Conservation (phyloP, 2,329 filamentous ascomycete genomes). For the Fusarium mexicanum region DNA sequence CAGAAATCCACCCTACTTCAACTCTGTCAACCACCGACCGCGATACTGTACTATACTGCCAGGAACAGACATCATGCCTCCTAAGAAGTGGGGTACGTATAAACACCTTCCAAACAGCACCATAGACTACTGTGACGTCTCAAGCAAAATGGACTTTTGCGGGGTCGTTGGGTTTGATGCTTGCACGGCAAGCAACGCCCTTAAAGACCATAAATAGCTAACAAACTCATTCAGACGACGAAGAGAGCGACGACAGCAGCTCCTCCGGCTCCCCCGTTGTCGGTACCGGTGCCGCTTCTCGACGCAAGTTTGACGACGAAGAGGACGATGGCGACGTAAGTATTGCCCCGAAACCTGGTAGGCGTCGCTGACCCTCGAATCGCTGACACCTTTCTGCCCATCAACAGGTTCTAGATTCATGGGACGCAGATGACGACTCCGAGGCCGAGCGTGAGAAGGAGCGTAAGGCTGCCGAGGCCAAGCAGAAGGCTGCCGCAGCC, state of each 20-base stretch:
- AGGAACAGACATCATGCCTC: conserved; percentile 53
- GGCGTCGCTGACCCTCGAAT: no score
- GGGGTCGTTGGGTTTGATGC: conserved; percentile 13
- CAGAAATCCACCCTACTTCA: background rate
- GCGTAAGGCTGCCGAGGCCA: conserved; percentile 84
- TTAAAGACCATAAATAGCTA: conserved; percentile 3
- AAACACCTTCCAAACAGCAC: background rate
- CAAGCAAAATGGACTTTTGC: conserved; percentile 23
- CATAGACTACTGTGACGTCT: conserved; percentile 11
- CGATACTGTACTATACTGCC: background rate
- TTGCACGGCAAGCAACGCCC: background rate
- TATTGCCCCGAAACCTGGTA: conserved; percentile 8
- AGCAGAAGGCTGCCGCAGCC: conserved; percentile 88
- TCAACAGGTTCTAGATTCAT: conserved; percentile 88
- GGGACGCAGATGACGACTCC: conserved; percentile 96
- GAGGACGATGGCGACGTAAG: conserved; percentile 84
- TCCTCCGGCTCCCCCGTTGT: conserved; percentile 51
- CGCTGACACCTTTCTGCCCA: conserved; percentile 1
- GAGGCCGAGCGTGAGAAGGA: conserved; percentile 97
- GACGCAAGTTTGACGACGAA: conserved; percentile 86
- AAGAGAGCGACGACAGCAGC: conserved; percentile 51
- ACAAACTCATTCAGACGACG: conserved; percentile 49
- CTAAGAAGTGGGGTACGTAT: conserved; percentile 56
- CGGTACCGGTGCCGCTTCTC: conserved; percentile 49
- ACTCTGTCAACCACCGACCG: conserved; percentile 22